These are phyloP conservation scores for Tricholoma terreum DNA, from an alignment of 768 basidiomycete species.

Conservation along the genomic window DNA sequence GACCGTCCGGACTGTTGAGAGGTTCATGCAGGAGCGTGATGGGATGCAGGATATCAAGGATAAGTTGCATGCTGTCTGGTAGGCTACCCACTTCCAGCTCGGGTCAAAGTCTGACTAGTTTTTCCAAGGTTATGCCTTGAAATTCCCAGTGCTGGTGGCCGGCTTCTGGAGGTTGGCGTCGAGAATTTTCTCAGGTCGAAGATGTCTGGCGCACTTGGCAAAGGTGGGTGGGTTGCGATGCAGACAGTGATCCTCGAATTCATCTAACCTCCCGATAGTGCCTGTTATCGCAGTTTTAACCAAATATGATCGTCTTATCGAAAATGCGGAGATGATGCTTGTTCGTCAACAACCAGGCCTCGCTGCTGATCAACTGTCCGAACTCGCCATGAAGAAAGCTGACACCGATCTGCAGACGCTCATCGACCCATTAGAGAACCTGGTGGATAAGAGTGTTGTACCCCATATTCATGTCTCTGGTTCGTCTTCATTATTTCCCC, in stretches of 20 bases:
- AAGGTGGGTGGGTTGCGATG: not conserved
- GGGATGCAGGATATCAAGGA: conserved; percentile 8
- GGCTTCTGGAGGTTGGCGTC: conserved; percentile 20
- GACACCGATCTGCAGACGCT: no score
- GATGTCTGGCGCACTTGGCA: not conserved
- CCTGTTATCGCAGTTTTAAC: conserved; percentile 31
- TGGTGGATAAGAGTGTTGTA: not conserved
- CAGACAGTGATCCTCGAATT: no score
- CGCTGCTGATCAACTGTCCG: no score
- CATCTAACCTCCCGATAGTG: not conserved
- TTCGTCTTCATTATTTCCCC: not conserved
- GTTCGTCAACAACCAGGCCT: no score
- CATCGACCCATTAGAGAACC: not conserved
- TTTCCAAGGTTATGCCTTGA: conserved; percentile 25
- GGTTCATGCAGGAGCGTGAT: conserved; percentile 16
- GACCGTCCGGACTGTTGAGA: conserved; percentile 21
- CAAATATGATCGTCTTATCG: conserved; percentile 27
- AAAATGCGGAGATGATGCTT: no score
- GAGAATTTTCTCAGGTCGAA: conserved; percentile 19
- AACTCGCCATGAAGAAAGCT: no score
- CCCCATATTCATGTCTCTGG: not conserved
- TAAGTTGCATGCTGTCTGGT: conserved; percentile 28
- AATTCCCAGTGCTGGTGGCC: conserved; percentile 17
- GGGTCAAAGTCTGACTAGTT: conserved; percentile 1
- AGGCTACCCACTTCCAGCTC: not conserved